Percentiles rank a stretch among this genome's conserved stretches.
Evolutionary conservation across 768 basidiomycete genomes (phyloP).

Genomic region (Pisolithus sp.): DNA sequence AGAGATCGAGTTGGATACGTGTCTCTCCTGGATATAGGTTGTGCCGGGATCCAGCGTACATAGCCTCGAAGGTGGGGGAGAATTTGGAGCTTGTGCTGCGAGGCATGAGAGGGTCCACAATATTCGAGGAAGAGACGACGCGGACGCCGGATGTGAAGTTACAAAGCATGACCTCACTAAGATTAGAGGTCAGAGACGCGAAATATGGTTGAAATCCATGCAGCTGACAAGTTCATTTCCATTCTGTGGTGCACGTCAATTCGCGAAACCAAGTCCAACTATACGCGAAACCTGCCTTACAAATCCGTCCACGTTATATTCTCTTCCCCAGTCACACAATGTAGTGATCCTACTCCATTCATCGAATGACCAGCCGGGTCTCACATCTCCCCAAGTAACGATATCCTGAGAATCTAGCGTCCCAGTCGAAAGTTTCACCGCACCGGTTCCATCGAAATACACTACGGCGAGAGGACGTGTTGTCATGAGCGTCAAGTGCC

Average conservation of each 20-base stretch:
- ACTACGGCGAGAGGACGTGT: slow-evolving; percentile 24
- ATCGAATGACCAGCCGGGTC: slow-evolving; percentile 10
- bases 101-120: not conserved
- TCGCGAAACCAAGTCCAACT: too few species aligned
- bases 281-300: too few species aligned
- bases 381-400: slow-evolving; percentile 23
- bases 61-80: not conserved
- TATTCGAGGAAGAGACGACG: not conserved
- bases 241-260: slow-evolving; percentile 24
- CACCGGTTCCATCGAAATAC: slow-evolving; percentile 29
- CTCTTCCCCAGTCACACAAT: slow-evolving; percentile 12
- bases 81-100: not conserved
- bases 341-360: slow-evolving; percentile 22
- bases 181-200: not conserved
- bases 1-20: slow-evolving; percentile 18
- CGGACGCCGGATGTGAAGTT: slow-evolving; percentile 27
- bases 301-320: not conserved
- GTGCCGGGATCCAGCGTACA: slow-evolving; percentile 1
- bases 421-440: slow-evolving; percentile 26
- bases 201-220: not conserved
- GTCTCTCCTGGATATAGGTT: slow-evolving; percentile 21
- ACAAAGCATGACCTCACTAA: not conserved
- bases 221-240: slow-evolving; percentile 44
- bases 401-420: slow-evolving; percentile 33
- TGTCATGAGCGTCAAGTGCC: slow-evolving; percentile 25